A percentile compares a stretch with the other conserved stretches of the same genome.
These are phyloP conservation scores for Scedosporium apiospermum DNA, from an alignment of 2,329 filamentous ascomycete species.

Conservation along the genomic window DNA sequence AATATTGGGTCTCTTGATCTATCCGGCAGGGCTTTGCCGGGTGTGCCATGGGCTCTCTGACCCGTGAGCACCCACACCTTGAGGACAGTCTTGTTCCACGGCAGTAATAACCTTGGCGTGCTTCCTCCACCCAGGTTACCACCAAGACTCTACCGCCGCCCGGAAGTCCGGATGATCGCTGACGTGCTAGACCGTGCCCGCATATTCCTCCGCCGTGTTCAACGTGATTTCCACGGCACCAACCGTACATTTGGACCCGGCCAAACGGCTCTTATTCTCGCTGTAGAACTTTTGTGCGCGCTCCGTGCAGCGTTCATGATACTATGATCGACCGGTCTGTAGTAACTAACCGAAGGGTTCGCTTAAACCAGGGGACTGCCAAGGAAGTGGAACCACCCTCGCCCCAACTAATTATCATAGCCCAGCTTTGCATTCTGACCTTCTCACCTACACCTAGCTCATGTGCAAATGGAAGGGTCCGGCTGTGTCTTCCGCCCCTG, in stretches of 20 bases:
- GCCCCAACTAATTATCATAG: not conserved
- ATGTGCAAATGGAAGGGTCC: not conserved
- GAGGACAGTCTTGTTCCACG: not conserved
- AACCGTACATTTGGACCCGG: not conserved
- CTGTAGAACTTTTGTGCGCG: too few species aligned
- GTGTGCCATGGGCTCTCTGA: not conserved
- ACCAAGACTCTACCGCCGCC: not conserved
- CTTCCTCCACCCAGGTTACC: not conserved
- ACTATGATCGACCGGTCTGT: too few species aligned
- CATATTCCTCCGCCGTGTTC: not conserved
- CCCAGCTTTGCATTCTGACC: not conserved
- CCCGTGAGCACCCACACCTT: not conserved
- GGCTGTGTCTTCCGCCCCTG: not conserved
- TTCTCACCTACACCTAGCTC: not conserved
- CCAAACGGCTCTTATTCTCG: too few species aligned
- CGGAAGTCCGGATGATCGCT: not conserved
- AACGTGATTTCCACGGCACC: not conserved
- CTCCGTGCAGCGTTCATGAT: too few species aligned
- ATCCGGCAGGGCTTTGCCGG: not conserved
- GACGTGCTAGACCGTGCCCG: not conserved
- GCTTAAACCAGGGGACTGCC: not conserved
- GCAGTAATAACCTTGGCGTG: not conserved
- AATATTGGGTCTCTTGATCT: not conserved
- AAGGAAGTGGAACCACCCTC: not conserved
- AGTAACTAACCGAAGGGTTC: not conserved